A percentile compares a stretch with the other conserved stretches of the same genome.
phyloP scores from a whole-genome alignment of 83 land plant species.

The Picea mariana region DNA sequence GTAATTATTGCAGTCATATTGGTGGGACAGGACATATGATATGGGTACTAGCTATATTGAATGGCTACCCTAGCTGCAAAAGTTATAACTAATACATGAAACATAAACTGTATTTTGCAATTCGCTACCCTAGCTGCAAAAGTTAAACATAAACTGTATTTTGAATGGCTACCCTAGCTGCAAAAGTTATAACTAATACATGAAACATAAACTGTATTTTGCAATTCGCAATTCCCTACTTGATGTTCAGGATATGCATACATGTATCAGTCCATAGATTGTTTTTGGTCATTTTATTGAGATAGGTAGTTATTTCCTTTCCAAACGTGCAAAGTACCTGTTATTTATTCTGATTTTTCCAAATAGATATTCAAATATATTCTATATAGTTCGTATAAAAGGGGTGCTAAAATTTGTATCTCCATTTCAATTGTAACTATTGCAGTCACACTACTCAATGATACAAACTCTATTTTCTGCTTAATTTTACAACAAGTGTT shows the following conservation, averaged over 20 bases:
- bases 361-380: background rate
- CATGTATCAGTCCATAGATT: no score
- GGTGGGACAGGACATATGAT: background rate
- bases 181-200: background rate
- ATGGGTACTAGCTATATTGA: background rate
- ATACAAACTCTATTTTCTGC: background rate
- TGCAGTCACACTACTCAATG: background rate
- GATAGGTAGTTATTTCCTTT: background rate
- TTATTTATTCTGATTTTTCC: background rate
- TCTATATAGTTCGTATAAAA: background rate
- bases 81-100: background rate
- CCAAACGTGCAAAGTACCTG: background rate
- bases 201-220: background rate
- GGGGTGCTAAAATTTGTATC: background rate
- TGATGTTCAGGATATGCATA: background rate
- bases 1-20: background rate
- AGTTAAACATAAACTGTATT: no score
- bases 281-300: background rate
- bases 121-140: no score
- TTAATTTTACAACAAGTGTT: background rate
- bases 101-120: background rate
- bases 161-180: background rate
- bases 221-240: background rate
- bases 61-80: background rate
- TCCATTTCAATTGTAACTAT: background rate